These are phyloP conservation scores for Trichoderma sp. DNA, from an alignment of 2,329 filamentous ascomycete genomes.

Conservation along the genomic window DNA sequence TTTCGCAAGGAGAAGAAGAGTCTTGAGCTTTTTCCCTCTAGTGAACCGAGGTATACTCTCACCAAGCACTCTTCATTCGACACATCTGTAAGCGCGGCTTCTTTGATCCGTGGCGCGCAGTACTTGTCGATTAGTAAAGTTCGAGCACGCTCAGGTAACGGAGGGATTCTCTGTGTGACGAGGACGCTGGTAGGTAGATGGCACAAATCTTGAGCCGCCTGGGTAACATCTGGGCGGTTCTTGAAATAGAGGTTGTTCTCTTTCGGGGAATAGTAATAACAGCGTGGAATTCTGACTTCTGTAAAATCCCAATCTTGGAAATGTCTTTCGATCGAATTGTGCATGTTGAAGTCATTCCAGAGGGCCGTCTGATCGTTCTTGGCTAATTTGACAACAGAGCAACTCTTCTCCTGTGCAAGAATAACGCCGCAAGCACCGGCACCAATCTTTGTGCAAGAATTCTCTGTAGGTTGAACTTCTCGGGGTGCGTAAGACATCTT, in stretches of 20 bases:
- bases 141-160: constrained; percentile 29
- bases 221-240: background rate
- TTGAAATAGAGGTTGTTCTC: constrained; percentile 13
- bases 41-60: constrained; percentile 28
- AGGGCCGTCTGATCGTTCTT: constrained; percentile 20
- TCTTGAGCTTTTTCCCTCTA: background rate
- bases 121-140: constrained; percentile 27
- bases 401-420: constrained; percentile 14
- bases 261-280: background rate
- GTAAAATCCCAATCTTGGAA: constrained; percentile 1
- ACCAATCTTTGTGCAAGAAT: constrained; percentile 26
- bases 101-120: constrained; percentile 20
- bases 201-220: constrained; percentile 17
- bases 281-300: constrained; percentile 15
- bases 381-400: constrained; percentile 24
- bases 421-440: constrained; percentile 28
- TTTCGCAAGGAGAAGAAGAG: constrained; percentile 35
- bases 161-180: constrained; percentile 29
- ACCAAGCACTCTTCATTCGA: constrained; percentile 31
- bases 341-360: constrained; percentile 23
- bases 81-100: constrained; percentile 8
- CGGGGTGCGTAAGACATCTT: background rate
- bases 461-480: background rate
- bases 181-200: constrained; percentile 27
- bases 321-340: background rate